Evolutionary conservation across 2,329 filamentous ascomycete genomes (phyloP), one percentile per base, ranked within the genome.

Genomic region (Cadophora sp.): DNA sequence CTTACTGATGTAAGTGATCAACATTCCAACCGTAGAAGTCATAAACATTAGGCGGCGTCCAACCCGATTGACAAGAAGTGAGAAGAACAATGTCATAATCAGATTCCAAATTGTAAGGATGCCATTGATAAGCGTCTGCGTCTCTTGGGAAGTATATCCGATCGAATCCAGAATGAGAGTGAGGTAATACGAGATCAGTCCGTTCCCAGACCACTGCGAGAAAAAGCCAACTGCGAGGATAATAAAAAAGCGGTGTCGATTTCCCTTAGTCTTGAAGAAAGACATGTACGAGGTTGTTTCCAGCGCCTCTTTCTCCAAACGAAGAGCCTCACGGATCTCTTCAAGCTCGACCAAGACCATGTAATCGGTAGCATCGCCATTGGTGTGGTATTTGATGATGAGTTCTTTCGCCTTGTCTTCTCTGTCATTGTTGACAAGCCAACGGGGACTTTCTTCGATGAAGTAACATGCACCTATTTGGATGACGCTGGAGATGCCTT

Each of bases 351-450:
- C 72, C 51, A 80, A 78, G 1, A 87, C 84, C 41, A 85, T 80
- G 0, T 79, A 78, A 4, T 79, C 80, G 20, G 79, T 75, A 0
- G 82, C 80, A 70, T 85, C 80, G 1, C 84, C 86, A 55, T 89
- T 81, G 9, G 82, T 84, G 65, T 87, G 87, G 69, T 84, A 88
- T 66, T 81, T 83, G 5, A 80, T 81, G 56, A 90, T 80, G 2
- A 84, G 82, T 3, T 80, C 78, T 11, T 82, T 77, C 0, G 85
- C 86, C 64, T 87, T 80, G 11, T 86, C 83, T 9, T 81, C 78
- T 33, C 82, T 81, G 65, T 83, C 81, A 61, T 84, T 81, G 59
- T 82, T 81, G 63, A 87, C 84, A n/a, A 89, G 79, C 86, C 86
- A 89, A 62, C 87, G 78, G 0, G 87, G 87, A 6, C 84, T 87